Percentiles rank a stretch among this genome's conserved stretches.
Evolutionary conservation across 1,139 yeast species (phyloP).

Genomic region (Yamadazyma friedrichii): DNA sequence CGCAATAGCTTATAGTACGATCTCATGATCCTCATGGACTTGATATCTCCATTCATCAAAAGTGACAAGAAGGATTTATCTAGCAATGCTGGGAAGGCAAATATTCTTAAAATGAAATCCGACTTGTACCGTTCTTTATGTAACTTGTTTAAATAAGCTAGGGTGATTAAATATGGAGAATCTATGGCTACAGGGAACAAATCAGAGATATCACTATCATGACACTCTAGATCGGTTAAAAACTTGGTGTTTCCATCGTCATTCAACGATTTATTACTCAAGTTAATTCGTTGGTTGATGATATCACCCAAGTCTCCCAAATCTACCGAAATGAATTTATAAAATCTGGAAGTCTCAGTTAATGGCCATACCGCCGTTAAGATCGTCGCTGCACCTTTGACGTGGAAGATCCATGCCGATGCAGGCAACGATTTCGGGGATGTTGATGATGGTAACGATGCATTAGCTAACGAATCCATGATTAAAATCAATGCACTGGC

Average conservation of each 20-base stretch:
- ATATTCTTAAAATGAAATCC: conserved; percentile 82
- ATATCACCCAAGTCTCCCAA: conserved; percentile 82
- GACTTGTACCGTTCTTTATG: conserved; percentile 80
- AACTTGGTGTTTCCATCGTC: conserved; percentile 24
- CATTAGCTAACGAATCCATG: conserved; percentile 93
- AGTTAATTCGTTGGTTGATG: conserved; percentile 48
- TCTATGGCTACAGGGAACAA: conserved; percentile 79
- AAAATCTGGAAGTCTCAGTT: conserved; percentile 72
- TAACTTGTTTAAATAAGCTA: conserved; percentile 82
- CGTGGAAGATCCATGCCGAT: conserved; percentile 95
- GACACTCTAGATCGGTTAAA: conserved; percentile 70
- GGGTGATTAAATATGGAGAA: conserved; percentile 82
- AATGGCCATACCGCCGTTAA: conserved; percentile 93
- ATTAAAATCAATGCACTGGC: conserved; percentile 87
- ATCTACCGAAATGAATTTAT: conserved; percentile 76
- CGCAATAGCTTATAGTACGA: conserved; percentile 81
- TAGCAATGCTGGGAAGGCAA: conserved; percentile 89
- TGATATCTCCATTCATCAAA: conserved; percentile 78
- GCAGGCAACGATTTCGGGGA: conserved; percentile 74
- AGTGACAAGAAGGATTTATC: conserved; percentile 76
- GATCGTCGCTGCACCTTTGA: conserved; percentile 94
- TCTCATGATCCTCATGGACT: conserved; percentile 87
- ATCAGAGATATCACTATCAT: conserved; percentile 82
- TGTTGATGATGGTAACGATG: conserved; percentile 69
- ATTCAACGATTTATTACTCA: conserved; percentile 15